Conservation (phyloP, 108 stramenopile genomes). For the Chaetoceros muelleri region DNA sequence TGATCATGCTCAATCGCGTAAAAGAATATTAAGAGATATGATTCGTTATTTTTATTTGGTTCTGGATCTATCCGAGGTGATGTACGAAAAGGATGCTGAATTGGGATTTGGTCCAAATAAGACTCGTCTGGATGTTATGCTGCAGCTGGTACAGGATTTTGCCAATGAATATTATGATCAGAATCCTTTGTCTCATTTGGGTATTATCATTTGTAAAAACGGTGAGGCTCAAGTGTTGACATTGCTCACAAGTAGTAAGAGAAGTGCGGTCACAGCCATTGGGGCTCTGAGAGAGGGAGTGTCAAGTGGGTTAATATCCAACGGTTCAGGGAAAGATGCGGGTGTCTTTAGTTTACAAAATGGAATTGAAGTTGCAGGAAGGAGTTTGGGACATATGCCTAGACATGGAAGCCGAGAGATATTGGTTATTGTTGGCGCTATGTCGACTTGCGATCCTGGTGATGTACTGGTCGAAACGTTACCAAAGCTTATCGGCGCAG, state of each 20-base stretch:
- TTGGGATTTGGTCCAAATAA: conserved; percentile 28
- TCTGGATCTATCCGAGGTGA: conserved; percentile 62
- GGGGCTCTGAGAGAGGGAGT: conserved; percentile 3
- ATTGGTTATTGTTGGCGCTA: conserved; percentile 49
- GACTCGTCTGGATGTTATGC: conserved; percentile 46
- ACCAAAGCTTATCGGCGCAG: conserved; percentile 44
- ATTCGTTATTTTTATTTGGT: conserved; percentile 73
- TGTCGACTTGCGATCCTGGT: conserved; percentile 77
- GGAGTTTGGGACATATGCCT: conserved; percentile 71
- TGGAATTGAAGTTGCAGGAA: conserved; percentile 83
- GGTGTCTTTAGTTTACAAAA: conserved; percentile 79
- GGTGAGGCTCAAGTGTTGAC: conserved; percentile 80
- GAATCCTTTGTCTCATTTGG: conserved; percentile 77
- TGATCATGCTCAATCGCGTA: conserved; percentile 48
- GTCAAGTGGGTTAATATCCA: background rate
- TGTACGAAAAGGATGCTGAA: conserved; percentile 58
- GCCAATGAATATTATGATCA: conserved; percentile 74
- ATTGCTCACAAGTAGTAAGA: conserved; percentile 33
- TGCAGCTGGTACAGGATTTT: conserved; percentile 44
- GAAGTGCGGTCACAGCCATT: conserved; percentile 12
- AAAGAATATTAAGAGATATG: conserved; percentile 75
- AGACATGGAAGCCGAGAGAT: conserved; percentile 76
- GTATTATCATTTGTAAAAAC: conserved; percentile 47
- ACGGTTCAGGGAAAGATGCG: background rate
- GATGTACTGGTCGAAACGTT: conserved; percentile 61